These are phyloP conservation scores for Aspergillus sergii DNA, from an alignment of 2,329 filamentous ascomycete genomes.

Conservation along the genomic window DNA sequence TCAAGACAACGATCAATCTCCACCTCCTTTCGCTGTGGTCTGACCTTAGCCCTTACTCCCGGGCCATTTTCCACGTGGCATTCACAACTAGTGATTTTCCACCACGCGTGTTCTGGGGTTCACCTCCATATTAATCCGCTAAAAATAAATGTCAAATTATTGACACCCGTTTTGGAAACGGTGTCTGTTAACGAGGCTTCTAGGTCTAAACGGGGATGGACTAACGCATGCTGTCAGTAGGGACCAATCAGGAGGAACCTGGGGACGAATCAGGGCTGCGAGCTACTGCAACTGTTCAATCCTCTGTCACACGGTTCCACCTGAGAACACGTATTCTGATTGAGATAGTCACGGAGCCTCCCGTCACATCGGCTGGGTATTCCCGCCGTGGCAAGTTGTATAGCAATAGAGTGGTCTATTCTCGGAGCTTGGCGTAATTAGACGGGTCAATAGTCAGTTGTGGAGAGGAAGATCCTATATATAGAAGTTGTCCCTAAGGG, in stretches of 20 bases:
- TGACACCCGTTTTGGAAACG: not conserved
- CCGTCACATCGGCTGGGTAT: not conserved
- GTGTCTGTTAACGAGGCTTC: not conserved
- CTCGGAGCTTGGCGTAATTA: not conserved
- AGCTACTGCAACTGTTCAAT: not conserved
- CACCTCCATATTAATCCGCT: not conserved
- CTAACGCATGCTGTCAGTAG: not conserved
- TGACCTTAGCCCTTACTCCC: not conserved
- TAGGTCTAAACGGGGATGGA: not conserved
- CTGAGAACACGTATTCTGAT: not conserved
- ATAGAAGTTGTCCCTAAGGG: not conserved
- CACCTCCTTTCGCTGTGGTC: not conserved
- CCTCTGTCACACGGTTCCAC: not conserved
- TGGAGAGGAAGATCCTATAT: constrained; percentile 1
- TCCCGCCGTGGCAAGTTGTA: not conserved
- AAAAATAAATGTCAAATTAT: not conserved
- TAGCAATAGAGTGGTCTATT: not conserved
- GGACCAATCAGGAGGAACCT: not conserved
- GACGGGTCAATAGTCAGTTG: not conserved
- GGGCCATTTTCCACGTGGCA: not conserved
- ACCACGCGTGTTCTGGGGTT: not conserved
- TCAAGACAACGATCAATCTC: not conserved
- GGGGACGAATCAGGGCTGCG: not conserved
- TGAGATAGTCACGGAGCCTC: not conserved
- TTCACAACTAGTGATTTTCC: not conserved